A percentile compares a stretch with the other conserved stretches of the same genome.
Evolutionary conservation across 495 filamentous ascomycete genomes (phyloP).

Genomic region (Bacidia rubella): DNA sequence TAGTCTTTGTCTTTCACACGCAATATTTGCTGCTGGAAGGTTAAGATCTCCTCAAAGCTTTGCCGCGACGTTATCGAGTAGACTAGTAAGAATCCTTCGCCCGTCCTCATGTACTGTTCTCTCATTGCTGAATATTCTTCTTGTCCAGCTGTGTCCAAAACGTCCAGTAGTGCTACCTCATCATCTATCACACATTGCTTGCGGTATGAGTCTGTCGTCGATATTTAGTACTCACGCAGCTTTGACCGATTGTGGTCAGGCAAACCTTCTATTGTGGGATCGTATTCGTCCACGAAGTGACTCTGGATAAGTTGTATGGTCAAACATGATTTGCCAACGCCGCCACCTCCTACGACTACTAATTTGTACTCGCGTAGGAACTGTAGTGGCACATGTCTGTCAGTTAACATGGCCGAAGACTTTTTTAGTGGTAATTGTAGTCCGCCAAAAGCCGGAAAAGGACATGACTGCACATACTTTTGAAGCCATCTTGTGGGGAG

Average conservation of each 20-base stretch:
- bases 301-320: conserved; percentile 98
- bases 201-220: conserved; percentile 77
- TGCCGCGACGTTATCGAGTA: conserved; percentile 97
- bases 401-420: conserved; percentile 11
- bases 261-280: conserved; percentile 95
- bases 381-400: conserved; percentile 31
- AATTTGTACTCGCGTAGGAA: conserved; percentile 98
- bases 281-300: conserved; percentile 98
- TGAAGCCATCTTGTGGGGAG: conserved; percentile 18
- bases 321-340: conserved; percentile 97
- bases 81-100: conserved; percentile 93
- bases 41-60: conserved; percentile 95
- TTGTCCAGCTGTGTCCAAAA: conserved; percentile 94
- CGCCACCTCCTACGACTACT: conserved; percentile 94
- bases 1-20: conserved; percentile 98
- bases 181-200: conserved; percentile 99
- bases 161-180: conserved; percentile 91
- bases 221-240: neutral
- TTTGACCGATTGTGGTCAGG: conserved; percentile 3
- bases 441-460: neutral
- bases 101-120: conserved; percentile 99
- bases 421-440: neutral
- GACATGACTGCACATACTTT: conserved; percentile 15
- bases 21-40: conserved; percentile 96
- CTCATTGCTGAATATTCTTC: conserved; percentile 99